A percentile compares a stretch with the other conserved stretches of the same genome.
Evolutionary conservation across 116 monocot species (phyloP).

Genomic region (Iris pallida): DNA sequence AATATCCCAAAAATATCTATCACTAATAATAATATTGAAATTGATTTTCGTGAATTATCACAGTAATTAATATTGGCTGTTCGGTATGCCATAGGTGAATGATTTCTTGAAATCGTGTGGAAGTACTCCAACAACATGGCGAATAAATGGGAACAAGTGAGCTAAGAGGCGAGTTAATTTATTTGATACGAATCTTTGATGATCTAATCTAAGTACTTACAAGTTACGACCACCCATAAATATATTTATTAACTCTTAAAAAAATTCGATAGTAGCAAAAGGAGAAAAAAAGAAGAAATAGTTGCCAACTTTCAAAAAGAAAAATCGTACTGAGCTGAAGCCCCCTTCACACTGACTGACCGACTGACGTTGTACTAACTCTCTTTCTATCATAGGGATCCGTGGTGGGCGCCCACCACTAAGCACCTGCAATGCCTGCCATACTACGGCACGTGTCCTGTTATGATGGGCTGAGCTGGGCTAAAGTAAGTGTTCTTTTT

Average conservation of each 20-base stretch:
- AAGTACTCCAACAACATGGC: too few species aligned
- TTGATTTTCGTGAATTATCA: too few species aligned
- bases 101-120: too few species aligned
- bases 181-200: conserved; percentile 14
- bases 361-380: not conserved
- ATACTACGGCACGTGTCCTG: conserved; percentile 9
- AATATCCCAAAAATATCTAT: too few species aligned
- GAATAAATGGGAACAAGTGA: too few species aligned
- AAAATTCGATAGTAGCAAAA: not conserved
- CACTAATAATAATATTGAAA: too few species aligned
- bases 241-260: too few species aligned
- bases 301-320: conserved; percentile 1
- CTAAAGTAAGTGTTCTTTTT: too few species aligned
- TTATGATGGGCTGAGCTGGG: not conserved
- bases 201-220: conserved; percentile 13
- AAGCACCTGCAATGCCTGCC: not conserved
- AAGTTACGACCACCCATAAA: too few species aligned
- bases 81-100: too few species aligned
- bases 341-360: not conserved
- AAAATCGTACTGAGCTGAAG: not conserved
- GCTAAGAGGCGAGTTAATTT: conserved; percentile 7
- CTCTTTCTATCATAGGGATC: not conserved
- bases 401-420: not conserved
- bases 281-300: conserved; percentile 5
- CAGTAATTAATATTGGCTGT: too few species aligned